Percentiles rank a stretch among this genome's conserved stretches.
These are phyloP conservation scores for Medicago ruthenica DNA, from an alignment of 306 rosid species.

Conservation along the genomic window DNA sequence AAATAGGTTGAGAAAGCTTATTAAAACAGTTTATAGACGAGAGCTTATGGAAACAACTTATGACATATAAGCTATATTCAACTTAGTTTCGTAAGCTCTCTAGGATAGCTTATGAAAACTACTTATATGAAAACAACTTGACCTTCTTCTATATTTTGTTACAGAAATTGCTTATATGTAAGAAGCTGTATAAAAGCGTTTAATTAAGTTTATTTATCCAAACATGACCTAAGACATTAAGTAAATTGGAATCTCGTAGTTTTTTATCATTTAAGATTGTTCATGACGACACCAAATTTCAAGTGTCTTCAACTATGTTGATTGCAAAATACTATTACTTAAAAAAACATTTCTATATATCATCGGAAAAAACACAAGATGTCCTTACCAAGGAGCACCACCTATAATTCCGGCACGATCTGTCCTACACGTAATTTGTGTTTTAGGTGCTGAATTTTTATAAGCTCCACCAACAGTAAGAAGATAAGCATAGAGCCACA, in stretches of 20 bases:
- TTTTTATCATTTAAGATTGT: too few species aligned
- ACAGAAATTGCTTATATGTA: not conserved
- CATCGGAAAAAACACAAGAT: constrained; percentile 6
- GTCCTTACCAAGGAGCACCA: constrained; percentile 69
- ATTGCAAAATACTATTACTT: not conserved
- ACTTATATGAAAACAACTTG: too few species aligned
- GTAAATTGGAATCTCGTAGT: too few species aligned
- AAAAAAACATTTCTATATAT: not conserved
- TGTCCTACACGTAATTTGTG: constrained; percentile 48
- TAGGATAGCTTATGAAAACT: not conserved
- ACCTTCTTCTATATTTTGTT: too few species aligned
- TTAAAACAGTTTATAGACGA: not conserved
- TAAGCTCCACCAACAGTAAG: constrained; percentile 52
- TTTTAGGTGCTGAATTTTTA: constrained; percentile 47
- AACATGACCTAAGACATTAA: too few species aligned
- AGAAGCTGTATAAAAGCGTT: too few species aligned
- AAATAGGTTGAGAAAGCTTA: not conserved
- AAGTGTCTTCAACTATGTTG: too few species aligned
- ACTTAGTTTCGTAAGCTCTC: too few species aligned
- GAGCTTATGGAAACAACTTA: not conserved
- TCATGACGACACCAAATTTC: too few species aligned
- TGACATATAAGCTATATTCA: not conserved
- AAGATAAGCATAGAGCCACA: constrained; percentile 52
- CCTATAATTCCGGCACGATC: constrained; percentile 51
- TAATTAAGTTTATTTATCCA: too few species aligned